Conservation (phyloP, 805 yeast species). For the Sugiyamaella lignohabitans region DNA sequence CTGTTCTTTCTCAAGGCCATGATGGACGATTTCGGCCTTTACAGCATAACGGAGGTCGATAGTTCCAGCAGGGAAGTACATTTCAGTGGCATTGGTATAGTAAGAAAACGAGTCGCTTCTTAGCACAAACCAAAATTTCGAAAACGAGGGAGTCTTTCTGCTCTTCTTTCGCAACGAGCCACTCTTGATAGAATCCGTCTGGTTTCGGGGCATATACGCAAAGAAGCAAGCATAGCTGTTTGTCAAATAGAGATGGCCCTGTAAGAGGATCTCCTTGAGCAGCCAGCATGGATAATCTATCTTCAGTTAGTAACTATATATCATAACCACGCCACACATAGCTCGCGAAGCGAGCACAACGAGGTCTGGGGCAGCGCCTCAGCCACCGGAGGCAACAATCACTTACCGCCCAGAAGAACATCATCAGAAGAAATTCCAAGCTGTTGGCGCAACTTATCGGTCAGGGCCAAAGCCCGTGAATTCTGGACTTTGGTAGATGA, state of each 20-base stretch:
- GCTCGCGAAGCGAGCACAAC: too few relatives aligned
- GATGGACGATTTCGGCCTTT: conserved; percentile 47
- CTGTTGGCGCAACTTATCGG: conserved; percentile 19
- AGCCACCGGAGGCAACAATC: not conserved
- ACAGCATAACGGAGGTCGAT: conserved; percentile 64
- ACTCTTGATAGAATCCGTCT: conserved; percentile 39
- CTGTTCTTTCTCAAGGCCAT: conserved; percentile 8
- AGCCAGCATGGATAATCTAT: conserved; percentile 69
- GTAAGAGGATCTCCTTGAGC: conserved; percentile 71
- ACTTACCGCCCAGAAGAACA: conserved; percentile 19
- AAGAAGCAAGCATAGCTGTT: conserved; percentile 58
- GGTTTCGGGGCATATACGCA: conserved; percentile 63
- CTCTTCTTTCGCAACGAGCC: conserved; percentile 47
- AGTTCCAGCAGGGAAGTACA: conserved; percentile 76
- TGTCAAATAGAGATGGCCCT: conserved; percentile 79
- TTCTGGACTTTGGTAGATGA: conserved; percentile 8
- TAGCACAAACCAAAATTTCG: conserved; percentile 75
- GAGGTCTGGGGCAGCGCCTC: too few relatives aligned
- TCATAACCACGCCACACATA: too few relatives aligned
- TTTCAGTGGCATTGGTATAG: conserved; percentile 64
- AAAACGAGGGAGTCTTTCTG: conserved; percentile 33
- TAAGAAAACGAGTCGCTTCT: conserved; percentile 61
- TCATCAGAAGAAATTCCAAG: conserved; percentile 21
- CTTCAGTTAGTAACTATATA: not conserved
- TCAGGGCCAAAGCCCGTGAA: conserved; percentile 18